Evolutionary conservation across 352 stramenopile genomes (phyloP).

Genomic region (Pythium dissotocum): DNA sequence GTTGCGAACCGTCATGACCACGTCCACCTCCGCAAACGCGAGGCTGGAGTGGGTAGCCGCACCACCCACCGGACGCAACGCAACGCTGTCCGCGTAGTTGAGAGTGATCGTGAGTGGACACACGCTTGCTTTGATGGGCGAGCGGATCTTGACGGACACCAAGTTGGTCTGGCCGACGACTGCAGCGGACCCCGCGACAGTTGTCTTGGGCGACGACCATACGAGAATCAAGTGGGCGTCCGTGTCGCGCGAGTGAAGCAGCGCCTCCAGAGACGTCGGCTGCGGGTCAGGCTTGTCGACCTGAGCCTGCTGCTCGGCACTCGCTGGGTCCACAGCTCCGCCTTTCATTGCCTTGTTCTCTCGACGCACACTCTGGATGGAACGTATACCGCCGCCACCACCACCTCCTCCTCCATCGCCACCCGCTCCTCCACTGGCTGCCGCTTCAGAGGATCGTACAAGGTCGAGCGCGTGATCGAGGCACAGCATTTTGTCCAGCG

Average conservation of each 20-base stretch:
- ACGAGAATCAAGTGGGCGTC: conserved; percentile 70
- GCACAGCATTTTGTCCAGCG: conserved; percentile 73
- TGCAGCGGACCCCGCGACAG: conserved; percentile 21
- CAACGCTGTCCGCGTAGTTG: conserved; percentile 44
- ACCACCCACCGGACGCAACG: not conserved
- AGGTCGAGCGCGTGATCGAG: conserved; percentile 66
- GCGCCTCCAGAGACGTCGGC: conserved; percentile 55
- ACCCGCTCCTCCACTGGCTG: conserved; percentile 22
- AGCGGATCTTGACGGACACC: conserved; percentile 58
- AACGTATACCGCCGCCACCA: conserved; percentile 58
- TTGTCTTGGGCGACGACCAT: conserved; percentile 48
- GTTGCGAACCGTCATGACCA: conserved; percentile 80
- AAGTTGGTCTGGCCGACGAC: conserved; percentile 70
- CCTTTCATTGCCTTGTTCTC: conserved; percentile 81
- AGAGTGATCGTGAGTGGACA: conserved; percentile 78
- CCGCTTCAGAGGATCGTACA: conserved; percentile 27
- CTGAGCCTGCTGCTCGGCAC: not conserved
- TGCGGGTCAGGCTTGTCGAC: conserved; percentile 37
- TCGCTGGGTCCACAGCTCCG: not conserved
- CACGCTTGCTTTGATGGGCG: conserved; percentile 39
- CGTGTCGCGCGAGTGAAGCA: conserved; percentile 49
- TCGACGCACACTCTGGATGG: conserved; percentile 84
- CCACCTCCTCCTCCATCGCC: conserved; percentile 26
- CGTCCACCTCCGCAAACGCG: conserved; percentile 60
- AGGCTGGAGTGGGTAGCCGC: conserved; percentile 5